A percentile compares a stretch with the other conserved stretches of the same genome.
These are phyloP conservation scores for Brassica nigra DNA, from an alignment of 345 rosid species.

Conservation along the genomic window DNA sequence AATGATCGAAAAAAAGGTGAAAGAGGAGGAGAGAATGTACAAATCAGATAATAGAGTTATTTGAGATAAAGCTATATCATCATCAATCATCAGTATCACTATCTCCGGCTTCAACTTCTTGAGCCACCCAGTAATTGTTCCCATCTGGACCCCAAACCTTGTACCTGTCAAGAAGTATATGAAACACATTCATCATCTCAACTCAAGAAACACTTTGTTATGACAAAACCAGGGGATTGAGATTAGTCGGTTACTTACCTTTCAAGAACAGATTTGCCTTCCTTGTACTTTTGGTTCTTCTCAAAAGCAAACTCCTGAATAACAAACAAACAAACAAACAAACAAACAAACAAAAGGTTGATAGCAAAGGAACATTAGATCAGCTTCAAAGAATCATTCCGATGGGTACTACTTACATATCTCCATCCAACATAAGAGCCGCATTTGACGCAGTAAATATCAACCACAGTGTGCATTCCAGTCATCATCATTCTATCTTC, in stretches of 20 bases:
- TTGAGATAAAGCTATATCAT: conserved; percentile 48
- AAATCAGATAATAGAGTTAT: conserved; percentile 21
- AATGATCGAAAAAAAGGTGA: background rate
- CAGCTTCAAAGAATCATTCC: background rate
- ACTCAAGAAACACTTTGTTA: background rate
- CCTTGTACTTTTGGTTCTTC: conserved; percentile 73
- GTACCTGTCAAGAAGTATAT: conserved; percentile 44
- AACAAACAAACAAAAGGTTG: background rate
- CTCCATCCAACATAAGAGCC: conserved; percentile 87
- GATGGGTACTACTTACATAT: conserved; percentile 50
- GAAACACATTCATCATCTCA: conserved; percentile 51
- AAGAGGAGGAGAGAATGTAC: conserved; percentile 32
- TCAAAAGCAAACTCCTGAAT: conserved; percentile 64
- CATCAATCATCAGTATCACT: conserved; percentile 94
- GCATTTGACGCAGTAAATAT: conserved; percentile 82
- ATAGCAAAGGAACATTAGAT: background rate
- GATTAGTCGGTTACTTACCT: conserved; percentile 40
- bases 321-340: background rate
- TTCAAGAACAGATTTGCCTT: conserved; percentile 76
- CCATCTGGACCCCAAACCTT: conserved; percentile 67
- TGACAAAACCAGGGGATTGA: background rate
- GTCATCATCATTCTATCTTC: conserved; percentile 94
- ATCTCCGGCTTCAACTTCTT: conserved; percentile 68
- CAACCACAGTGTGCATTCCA: conserved; percentile 84
- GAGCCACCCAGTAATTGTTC: conserved; percentile 56